Base-by-base conservation (phyloP, 345 rosid genomes). In the Lepidium africanum region DNA sequence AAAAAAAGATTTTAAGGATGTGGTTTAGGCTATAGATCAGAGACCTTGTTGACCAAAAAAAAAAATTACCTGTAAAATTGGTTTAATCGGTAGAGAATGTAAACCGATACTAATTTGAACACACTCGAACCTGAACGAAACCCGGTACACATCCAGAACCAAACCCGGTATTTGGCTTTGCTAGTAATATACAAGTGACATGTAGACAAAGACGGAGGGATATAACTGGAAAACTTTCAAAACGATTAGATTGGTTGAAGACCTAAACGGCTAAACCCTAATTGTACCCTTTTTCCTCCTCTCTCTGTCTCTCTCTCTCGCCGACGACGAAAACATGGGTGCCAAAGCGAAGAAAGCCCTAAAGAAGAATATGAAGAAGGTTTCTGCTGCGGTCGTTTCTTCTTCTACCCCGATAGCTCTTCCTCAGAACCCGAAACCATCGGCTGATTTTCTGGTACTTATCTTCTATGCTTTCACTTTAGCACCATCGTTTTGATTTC, bases 391-490 rank as follows among this genome's bases (percentile, higher is more conserved):
- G 16, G 58, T 67, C 23, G 40, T 71, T 56, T 2, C 69, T 37
- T 7, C 85, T 55, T 55, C 83, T 38, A n/a, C n/a, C n/a, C 73
- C 58, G 46, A 67, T 69, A 9, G 21, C 78, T 11, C 48, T 52
- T 77, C 48, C 80, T 17, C 54, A 46, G 10, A 61, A 70, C 21
- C 71, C 81, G 27, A 74, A 71, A 43, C 77, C 75, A 5, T 60
- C 86, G 0, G 79, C 84, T 33, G 96, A 91, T 80, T 94, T 91
- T 82, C 30, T 91, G 97, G 97, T 89, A 77, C n/a, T 48, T 35
- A 30, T 68, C 35, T 13, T 68, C 21, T 19, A 53, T 49, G 2
- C 50, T 35, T 27, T 35, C 30, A 4, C 43, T 36, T 6, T 7
- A 13, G 12, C 35, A 8, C 9, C 7, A 19, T 7, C 9, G 40